Evolutionary conservation across 108 stramenopile genomes (phyloP).

Genomic region (Skeletonema potamos): DNA sequence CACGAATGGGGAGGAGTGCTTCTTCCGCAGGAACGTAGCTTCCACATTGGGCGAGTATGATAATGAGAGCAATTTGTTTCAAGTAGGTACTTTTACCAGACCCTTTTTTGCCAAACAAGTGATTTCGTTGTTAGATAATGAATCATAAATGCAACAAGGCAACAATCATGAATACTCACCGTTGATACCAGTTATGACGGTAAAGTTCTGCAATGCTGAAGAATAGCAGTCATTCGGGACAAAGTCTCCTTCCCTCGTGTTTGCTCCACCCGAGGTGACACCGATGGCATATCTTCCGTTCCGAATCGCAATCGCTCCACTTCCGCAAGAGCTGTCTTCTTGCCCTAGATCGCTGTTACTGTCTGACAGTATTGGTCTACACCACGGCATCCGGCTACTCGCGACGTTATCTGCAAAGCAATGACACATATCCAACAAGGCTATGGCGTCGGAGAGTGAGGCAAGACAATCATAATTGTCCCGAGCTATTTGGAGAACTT

Average conservation of each 20-base stretch:
- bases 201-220: conserved; percentile 58
- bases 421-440: conserved; percentile 88
- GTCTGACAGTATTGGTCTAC: conserved; percentile 69
- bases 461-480: conserved; percentile 80
- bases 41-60: conserved; percentile 92
- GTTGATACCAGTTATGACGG: conserved; percentile 84
- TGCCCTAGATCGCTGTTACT: neutral
- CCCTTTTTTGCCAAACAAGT: too few species aligned
- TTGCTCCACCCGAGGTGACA: conserved; percentile 26
- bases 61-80: conserved; percentile 89
- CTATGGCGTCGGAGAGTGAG: conserved; percentile 81
- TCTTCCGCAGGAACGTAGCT: conserved; percentile 92
- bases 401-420: conserved; percentile 88
- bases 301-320: conserved; percentile 63
- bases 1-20: conserved; percentile 78
- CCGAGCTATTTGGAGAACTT: conserved; percentile 74
- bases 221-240: conserved; percentile 85
- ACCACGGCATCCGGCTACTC: conserved; percentile 70
- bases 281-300: conserved; percentile 85
- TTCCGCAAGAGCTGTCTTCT: conserved; percentile 27
- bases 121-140: too few species aligned
- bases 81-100: conserved; percentile 88
- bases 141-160: neutral
- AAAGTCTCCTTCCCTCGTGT: conserved; percentile 36
- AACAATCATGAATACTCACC: too few species aligned